These are phyloP conservation scores for Apostasia shenzhenica DNA, from an alignment of 106 monocot genomes.

Conservation along the genomic window DNA sequence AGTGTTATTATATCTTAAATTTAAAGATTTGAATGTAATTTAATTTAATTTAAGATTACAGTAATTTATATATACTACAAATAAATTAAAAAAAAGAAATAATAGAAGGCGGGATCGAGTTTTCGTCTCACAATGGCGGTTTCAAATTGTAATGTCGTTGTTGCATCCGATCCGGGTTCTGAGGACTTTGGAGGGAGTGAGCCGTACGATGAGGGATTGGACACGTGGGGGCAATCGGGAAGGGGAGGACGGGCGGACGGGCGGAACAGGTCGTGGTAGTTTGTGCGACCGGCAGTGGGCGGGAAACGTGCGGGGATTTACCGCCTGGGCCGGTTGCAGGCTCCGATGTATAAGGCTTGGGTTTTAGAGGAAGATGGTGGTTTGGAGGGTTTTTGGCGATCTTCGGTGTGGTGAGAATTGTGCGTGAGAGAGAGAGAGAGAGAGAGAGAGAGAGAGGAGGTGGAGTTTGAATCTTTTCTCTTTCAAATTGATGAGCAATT, in stretches of 20 bases:
- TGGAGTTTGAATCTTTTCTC: not conserved
- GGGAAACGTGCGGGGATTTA: constrained; percentile 4
- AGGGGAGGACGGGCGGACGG: not conserved
- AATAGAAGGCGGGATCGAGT: too few species aligned
- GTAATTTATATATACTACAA: too few species aligned
- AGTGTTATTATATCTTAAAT: too few species aligned
- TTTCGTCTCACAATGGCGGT: too few species aligned
- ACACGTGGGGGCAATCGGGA: not conserved
- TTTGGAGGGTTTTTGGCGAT: constrained; percentile 25
- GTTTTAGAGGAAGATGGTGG: constrained; percentile 16
- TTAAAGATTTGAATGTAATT: too few species aligned
- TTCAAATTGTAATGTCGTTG: too few species aligned
- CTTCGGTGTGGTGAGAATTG: constrained; percentile 3
- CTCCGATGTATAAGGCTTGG: constrained; percentile 16
- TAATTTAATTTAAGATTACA: too few species aligned
- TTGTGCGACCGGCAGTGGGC: constrained; percentile 9
- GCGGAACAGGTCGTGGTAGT: constrained; percentile 10
- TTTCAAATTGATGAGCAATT: not conserved
- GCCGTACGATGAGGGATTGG: not conserved
- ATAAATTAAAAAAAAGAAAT: too few species aligned
- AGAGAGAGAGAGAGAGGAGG: not conserved
- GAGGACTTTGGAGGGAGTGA: too few species aligned
- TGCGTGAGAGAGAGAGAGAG: not conserved
- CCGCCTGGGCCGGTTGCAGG: constrained; percentile 10
- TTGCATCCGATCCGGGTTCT: too few species aligned